Evolutionary conservation across 345 rosid genomes (phyloP), one percentile per base, ranked within the genome.

Genomic region (Populus nigra): DNA sequence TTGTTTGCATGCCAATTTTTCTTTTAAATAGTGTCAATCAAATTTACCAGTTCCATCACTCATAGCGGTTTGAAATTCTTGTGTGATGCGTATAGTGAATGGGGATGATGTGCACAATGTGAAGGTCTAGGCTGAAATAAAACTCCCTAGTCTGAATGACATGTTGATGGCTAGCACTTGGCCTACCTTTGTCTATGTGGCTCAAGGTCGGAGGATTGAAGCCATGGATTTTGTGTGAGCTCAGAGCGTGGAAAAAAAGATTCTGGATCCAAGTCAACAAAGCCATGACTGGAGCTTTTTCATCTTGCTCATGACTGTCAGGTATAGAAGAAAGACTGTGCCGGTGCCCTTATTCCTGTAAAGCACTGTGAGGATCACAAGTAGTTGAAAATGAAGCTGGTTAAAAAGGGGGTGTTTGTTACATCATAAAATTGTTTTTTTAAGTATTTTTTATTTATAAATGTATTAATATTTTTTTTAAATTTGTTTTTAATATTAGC

Each of bases 181-280:
- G 49, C 62, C 76, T 11, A 25, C 55, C 16, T 73, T 73, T 22
- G 76, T 66, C 12, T n/a, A 55, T 22, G 75, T 73, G 25, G 50
- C 75, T 35, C 66, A n/a, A 43, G 72, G 72, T 38, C 6, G 76
- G 76, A 38, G 68, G 67, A 6, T 73, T 73, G 47, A 73, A 59
- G 65, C 68, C 68, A 22, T 23, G 76, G 76, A 61, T 73, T 22
- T 50, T 59, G 7, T 13, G 25, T 7, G 39, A n/a, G 68, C 76
- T 3, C 68, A 20, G 68, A 57, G 35, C 7, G n/a, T n/a, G 38
- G 33, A 67, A 9, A 39, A 33, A n/a, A 35, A 23, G 4, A 1
- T 2, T 7, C 8, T 25, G 16, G 15, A 59, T 36, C 68, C 50
- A 23, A 50, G 47, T 73, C 61, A 65, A 3, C 22, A 22, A 12